Conservation (phyloP, 208 protist species). For the Trypanosoma scelopori region DNA sequence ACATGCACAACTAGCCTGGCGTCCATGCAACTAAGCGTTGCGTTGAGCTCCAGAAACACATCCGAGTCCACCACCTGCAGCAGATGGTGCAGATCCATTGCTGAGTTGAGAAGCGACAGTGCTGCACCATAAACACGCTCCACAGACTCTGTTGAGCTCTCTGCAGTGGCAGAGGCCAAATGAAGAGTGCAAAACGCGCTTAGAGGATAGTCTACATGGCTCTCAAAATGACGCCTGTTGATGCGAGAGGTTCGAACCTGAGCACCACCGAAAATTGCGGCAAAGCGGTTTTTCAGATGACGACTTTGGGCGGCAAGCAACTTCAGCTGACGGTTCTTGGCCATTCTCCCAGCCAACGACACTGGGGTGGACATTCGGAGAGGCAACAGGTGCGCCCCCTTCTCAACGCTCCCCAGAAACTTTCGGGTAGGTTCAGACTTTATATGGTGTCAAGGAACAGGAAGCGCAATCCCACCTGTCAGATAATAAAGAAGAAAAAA, state of each 20-base stretch:
- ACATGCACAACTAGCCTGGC: conserved; percentile 25
- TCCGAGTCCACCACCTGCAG: conserved; percentile 31
- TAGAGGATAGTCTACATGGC: conserved; percentile 32
- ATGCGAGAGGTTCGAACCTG: conserved; percentile 12
- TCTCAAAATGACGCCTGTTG: conserved; percentile 31
- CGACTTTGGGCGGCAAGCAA: conserved; percentile 40
- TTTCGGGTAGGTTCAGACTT: no score
- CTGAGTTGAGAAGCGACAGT: conserved; percentile 22
- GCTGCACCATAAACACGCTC: conserved; percentile 28
- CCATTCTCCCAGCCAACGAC: conserved; percentile 32
- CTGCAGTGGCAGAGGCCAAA: conserved; percentile 21
- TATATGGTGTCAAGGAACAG: no score
- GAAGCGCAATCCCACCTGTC: no score
- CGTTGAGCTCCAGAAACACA: conserved; percentile 31
- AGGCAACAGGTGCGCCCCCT: not conserved
- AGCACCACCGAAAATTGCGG: conserved; percentile 22
- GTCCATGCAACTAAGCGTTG: conserved; percentile 23
- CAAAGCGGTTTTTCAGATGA: conserved; percentile 40
- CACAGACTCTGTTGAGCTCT: conserved; percentile 18
- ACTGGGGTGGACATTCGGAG: conserved; percentile 22
- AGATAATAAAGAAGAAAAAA: no score
- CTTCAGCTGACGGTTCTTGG: conserved; percentile 37
- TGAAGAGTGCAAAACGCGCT: conserved; percentile 24
- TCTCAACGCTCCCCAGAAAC: no score
- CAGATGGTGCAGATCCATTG: conserved; percentile 22